A percentile compares a stretch with the other conserved stretches of the same genome.
Conservation (phyloP, 1,139 yeast species). For the Yamadazyma sp. region DNA sequence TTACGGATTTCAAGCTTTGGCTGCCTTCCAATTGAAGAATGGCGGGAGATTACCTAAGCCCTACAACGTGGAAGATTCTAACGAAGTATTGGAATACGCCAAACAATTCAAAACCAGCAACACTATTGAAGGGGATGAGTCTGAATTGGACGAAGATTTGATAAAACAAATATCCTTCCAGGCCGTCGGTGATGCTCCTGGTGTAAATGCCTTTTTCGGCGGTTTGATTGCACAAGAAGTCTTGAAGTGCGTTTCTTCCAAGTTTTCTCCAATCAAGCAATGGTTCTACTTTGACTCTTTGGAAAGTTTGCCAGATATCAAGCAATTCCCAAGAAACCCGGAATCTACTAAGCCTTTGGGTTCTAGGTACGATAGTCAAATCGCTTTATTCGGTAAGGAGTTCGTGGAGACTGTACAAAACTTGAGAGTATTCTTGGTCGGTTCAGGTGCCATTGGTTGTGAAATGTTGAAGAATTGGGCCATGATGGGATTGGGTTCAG, state of each 20-base stretch:
- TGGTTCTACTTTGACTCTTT: conserved; percentile 91
- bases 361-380: conserved; percentile 87
- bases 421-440: conserved; percentile 84
- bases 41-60: conserved; percentile 75
- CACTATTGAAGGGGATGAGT: conserved; percentile 61
- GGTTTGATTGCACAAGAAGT: conserved; percentile 97
- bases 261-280: conserved; percentile 88
- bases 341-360: conserved; percentile 74
- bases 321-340: conserved; percentile 59
- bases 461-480: conserved; percentile 99
- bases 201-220: conserved; percentile 86
- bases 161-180: conserved; percentile 77
- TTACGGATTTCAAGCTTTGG: conserved; percentile 87
- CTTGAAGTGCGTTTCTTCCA: conserved; percentile 90
- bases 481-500: conserved; percentile 90
- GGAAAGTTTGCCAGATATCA: conserved; percentile 76
- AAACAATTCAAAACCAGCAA: conserved; percentile 58
- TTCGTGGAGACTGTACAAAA: conserved; percentile 75
- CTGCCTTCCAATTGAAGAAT: conserved; percentile 65
- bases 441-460: conserved; percentile 99
- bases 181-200: conserved; percentile 91
- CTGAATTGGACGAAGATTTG: conserved; percentile 60
- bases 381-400: conserved; percentile 86
- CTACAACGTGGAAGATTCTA: conserved; percentile 71
- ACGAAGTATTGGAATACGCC: conserved; percentile 61